A percentile compares a stretch with the other conserved stretches of the same genome.
Evolutionary conservation across 352 stramenopile species (phyloP).

Genomic region (Globisporangium acanthophoron): DNA sequence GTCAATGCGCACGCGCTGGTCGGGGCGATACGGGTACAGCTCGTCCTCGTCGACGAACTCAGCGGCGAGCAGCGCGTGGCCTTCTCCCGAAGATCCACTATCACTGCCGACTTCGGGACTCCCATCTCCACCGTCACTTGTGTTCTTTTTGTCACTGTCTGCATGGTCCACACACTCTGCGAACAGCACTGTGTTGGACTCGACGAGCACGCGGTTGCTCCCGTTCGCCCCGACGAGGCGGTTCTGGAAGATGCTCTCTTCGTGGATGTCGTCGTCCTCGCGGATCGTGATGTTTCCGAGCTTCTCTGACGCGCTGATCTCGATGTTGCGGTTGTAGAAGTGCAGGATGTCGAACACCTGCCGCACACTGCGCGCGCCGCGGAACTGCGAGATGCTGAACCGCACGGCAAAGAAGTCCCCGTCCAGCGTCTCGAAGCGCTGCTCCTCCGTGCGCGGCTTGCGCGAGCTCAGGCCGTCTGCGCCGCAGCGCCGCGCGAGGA

Average conservation of each 20-base stretch:
- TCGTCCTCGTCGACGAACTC: slow-evolving; percentile 40
- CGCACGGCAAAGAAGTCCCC: slow-evolving; percentile 45
- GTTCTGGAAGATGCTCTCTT: slow-evolving; percentile 24
- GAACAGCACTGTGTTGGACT: slow-evolving; percentile 41
- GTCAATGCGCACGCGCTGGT: slow-evolving; percentile 37
- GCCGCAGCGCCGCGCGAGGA: slow-evolving; percentile 20
- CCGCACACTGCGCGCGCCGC: slow-evolving; percentile 19
- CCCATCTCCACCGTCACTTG: background rate
- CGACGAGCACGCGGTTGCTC: slow-evolving; percentile 16
- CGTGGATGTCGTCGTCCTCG: slow-evolving; percentile 32
- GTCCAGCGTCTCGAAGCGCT: slow-evolving; percentile 32
- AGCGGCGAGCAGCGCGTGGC: slow-evolving; percentile 30
- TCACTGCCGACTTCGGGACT: too few relatives aligned
- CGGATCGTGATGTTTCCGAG: slow-evolving; percentile 39
- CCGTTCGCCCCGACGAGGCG: slow-evolving; percentile 21
- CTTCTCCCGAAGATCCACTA: background rate
- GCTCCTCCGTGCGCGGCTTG: slow-evolving; percentile 21
- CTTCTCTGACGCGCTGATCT: slow-evolving; percentile 43
- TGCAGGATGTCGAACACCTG: slow-evolving; percentile 33
- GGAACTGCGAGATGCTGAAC: slow-evolving; percentile 48
- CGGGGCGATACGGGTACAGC: slow-evolving; percentile 34
- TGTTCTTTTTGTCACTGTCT: slow-evolving; percentile 3
- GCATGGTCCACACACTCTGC: slow-evolving; percentile 22
- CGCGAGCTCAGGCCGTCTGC: slow-evolving; percentile 12
- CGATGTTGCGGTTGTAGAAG: slow-evolving; percentile 33